These are phyloP conservation scores for Colletotrichum euphorbiae DNA, from an alignment of 2,329 filamentous ascomycete genomes.

Conservation along the genomic window DNA sequence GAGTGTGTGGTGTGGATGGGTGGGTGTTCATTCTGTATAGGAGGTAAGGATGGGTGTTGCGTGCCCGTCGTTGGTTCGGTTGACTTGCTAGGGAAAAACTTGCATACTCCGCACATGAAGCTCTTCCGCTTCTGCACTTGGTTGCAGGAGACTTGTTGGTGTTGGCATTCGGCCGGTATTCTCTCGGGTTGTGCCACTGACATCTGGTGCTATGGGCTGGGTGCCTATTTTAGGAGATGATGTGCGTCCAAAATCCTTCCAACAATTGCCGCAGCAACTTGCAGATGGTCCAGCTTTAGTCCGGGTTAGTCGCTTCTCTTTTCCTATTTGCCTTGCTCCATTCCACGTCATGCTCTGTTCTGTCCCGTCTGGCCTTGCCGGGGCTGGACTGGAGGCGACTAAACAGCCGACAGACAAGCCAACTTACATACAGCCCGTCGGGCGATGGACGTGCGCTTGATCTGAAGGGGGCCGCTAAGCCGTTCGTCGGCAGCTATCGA, in stretches of 20 bases:
- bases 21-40: slow-evolving; percentile 1
- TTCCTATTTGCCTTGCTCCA: slow-evolving; percentile 15
- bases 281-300: slow-evolving; percentile 23
- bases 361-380: not conserved
- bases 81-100: slow-evolving; percentile 19
- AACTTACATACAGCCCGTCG: slow-evolving; percentile 19
- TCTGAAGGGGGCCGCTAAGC: slow-evolving; percentile 29
- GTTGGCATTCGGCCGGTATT: slow-evolving; percentile 27
- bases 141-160: slow-evolving; percentile 34
- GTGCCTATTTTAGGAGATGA: slow-evolving; percentile 40
- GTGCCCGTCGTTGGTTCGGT: slow-evolving; percentile 31
- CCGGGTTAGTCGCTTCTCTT: slow-evolving; percentile 21
- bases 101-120: slow-evolving; percentile 30
- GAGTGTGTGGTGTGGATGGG: slow-evolving; percentile 10
- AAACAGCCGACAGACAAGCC: slow-evolving; percentile 31
- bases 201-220: slow-evolving; percentile 26
- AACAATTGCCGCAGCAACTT: slow-evolving; percentile 21
- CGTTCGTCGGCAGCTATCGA: slow-evolving; percentile 36
- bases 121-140: slow-evolving; percentile 34
- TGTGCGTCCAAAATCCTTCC: slow-evolving; percentile 33
- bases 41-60: slow-evolving; percentile 14
- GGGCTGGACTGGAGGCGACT: slow-evolving; percentile 3
- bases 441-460: slow-evolving; percentile 30
- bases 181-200: slow-evolving; percentile 35
- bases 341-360: slow-evolving; percentile 2